Evolutionary conservation across 164 flowering plant species (phyloP).

Genomic region (Magnolia sinica): DNA sequence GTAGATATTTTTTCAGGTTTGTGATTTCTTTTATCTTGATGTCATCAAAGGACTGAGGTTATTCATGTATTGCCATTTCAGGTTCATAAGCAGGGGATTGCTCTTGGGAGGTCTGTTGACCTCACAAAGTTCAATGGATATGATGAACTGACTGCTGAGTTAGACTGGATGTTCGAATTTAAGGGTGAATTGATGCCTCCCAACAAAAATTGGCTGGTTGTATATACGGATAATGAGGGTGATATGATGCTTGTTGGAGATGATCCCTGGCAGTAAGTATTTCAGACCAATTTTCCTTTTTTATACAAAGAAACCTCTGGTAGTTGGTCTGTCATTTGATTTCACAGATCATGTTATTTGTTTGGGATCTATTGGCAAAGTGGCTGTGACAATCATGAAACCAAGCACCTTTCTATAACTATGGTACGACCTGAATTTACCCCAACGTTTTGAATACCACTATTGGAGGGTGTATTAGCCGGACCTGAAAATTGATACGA

Average conservation of each 20-base stretch:
- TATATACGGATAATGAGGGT: slow-evolving; percentile 85
- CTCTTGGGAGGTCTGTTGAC: slow-evolving; percentile 91
- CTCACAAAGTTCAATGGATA: slow-evolving; percentile 75
- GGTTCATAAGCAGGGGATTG: slow-evolving; percentile 95
- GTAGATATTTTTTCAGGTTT: neutral
- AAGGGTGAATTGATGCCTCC: slow-evolving; percentile 63
- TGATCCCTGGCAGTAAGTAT: slow-evolving; percentile 95
- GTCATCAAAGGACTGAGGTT: neutral
- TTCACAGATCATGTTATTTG: neutral
- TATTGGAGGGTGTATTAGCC: too few relatives aligned
- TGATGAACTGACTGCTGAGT: slow-evolving; percentile 66
- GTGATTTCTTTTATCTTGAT: neutral
- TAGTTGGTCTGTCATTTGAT: neutral
- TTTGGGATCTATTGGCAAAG: neutral
- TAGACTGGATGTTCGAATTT: slow-evolving; percentile 82
- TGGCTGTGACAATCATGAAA: neutral
- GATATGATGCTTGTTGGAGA: slow-evolving; percentile 99
- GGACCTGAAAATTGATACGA: too few relatives aligned
- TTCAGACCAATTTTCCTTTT: neutral
- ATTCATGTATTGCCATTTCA: slow-evolving; percentile 27
- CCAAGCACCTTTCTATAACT: neutral
- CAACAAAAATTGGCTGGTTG: slow-evolving; percentile 69
- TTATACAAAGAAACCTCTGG: neutral
- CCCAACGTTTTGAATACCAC: neutral
- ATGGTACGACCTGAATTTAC: neutral